Evolutionary conservation across 202 grass and related monocot species (phyloP).

Genomic region (Sporobolus alterniflorus): DNA sequence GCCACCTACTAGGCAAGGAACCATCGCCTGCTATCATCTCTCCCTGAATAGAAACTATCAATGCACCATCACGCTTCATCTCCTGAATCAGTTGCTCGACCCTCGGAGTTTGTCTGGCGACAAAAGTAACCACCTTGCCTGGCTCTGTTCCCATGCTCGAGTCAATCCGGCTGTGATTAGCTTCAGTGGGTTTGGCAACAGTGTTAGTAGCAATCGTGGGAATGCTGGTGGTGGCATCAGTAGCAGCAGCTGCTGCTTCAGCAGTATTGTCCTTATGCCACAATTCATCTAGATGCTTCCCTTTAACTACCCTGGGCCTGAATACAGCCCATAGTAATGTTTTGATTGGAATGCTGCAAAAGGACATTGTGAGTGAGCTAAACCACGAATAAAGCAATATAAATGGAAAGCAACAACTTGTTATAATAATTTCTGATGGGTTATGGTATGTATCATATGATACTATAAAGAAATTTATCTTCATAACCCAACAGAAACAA

Average conservation of each 20-base stretch:
- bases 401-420: not conserved
- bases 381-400: not conserved
- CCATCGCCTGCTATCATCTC: not conserved
- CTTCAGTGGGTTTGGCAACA: not conserved
- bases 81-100: constrained; percentile 17
- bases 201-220: not conserved
- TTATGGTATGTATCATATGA: not conserved
- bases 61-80: not conserved
- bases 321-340: constrained; percentile 81
- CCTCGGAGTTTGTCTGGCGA: constrained; percentile 4
- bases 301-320: constrained; percentile 22
- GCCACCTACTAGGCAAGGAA: not conserved
- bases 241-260: not conserved
- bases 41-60: constrained; percentile 25
- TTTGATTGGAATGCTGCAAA: constrained; percentile 53
- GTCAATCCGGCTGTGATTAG: not conserved
- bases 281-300: not conserved
- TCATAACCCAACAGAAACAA: not conserved
- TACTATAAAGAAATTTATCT: not conserved
- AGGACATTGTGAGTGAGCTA: not conserved
- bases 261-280: not conserved
- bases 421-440: not conserved
- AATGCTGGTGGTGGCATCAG: not conserved
- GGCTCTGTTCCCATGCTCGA: not conserved
- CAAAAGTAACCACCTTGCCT: not conserved